Percentiles rank a stretch among this genome's conserved stretches.
phyloP scores from a whole-genome alignment of 371 early-diverging fungal species.

The Rhizopus delemar region DNA sequence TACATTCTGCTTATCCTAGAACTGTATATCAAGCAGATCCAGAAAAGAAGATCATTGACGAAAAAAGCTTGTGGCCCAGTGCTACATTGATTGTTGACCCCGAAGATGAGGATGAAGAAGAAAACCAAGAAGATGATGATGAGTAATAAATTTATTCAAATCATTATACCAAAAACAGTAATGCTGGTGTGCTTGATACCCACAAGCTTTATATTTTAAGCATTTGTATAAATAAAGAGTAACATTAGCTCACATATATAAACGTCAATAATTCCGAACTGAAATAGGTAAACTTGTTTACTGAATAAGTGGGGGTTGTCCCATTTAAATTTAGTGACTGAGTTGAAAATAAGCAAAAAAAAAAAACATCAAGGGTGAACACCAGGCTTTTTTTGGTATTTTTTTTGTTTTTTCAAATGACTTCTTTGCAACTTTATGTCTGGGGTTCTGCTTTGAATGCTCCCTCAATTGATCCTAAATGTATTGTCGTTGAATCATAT shows the following conservation, averaged over 20 bases:
- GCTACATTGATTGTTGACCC: slow-evolving; percentile 70
- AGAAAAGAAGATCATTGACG: slow-evolving; percentile 34
- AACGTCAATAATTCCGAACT: no score
- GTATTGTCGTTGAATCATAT: slow-evolving; percentile 56
- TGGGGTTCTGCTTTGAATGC: slow-evolving; percentile 60
- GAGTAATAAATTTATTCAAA: background rate
- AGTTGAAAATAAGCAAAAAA: background rate
- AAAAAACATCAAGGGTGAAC: slow-evolving; percentile 1
- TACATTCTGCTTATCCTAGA: slow-evolving; percentile 77
- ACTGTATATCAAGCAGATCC: slow-evolving; percentile 51
- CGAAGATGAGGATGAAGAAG: slow-evolving; percentile 35
- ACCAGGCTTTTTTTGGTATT: slow-evolving; percentile 5
- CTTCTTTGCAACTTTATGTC: slow-evolving; percentile 53
- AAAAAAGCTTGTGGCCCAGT: slow-evolving; percentile 65
- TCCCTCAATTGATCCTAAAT: slow-evolving; percentile 64
- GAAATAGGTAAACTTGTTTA: no score
- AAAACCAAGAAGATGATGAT: slow-evolving; percentile 1
- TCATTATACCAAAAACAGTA: background rate
- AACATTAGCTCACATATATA: no score
- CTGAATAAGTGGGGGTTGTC: no score
- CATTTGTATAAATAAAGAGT: no score
- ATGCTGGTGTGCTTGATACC: background rate
- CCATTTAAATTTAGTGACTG: background rate
- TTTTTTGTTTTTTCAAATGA: slow-evolving; percentile 17
- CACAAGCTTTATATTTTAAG: background rate